These are phyloP conservation scores for Pleurotus eryngii DNA, from an alignment of 768 basidiomycete species.

Conservation along the genomic window DNA sequence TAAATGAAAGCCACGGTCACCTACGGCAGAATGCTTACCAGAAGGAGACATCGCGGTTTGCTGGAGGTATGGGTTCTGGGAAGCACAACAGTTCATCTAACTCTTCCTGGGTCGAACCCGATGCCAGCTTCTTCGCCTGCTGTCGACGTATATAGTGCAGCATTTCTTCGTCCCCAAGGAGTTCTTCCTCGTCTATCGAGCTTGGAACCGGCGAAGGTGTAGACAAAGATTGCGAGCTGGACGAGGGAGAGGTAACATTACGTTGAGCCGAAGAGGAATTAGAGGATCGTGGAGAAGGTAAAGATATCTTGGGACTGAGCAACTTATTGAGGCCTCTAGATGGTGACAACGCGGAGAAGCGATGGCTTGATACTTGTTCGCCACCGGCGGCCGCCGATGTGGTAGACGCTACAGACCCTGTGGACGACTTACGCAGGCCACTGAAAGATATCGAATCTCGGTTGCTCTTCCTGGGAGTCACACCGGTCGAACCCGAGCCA, in stretches of 20 bases:
- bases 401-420: conserved; percentile 72
- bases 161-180: conserved; percentile 96
- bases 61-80: conserved; percentile 84
- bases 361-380: conserved; percentile 46
- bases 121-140: conserved; percentile 81
- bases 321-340: conserved; percentile 76
- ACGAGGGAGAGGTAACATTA: conserved; percentile 57
- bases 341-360: conserved; percentile 82
- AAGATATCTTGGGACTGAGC: conserved; percentile 72
- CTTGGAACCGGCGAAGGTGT: conserved; percentile 84
- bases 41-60: conserved; percentile 59
- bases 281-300: conserved; percentile 54
- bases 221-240: conserved; percentile 72
- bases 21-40: conserved; percentile 44
- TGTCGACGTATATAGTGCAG: conserved; percentile 87
- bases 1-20: not conserved
- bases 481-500: conserved; percentile 40
- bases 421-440: conserved; percentile 78
- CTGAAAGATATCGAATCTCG: conserved; percentile 80
- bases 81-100: conserved; percentile 87
- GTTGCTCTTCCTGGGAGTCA: conserved; percentile 60
- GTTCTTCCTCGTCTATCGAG: conserved; percentile 79
- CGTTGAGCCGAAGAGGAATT: conserved; percentile 51
- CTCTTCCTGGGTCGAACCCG: conserved; percentile 81
- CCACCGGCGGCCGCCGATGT: conserved; percentile 48